These are phyloP conservation scores for Cutaneotrichosporon spelunceum DNA, from an alignment of 1,284 basidiomycete genomes.

Conservation along the genomic window DNA sequence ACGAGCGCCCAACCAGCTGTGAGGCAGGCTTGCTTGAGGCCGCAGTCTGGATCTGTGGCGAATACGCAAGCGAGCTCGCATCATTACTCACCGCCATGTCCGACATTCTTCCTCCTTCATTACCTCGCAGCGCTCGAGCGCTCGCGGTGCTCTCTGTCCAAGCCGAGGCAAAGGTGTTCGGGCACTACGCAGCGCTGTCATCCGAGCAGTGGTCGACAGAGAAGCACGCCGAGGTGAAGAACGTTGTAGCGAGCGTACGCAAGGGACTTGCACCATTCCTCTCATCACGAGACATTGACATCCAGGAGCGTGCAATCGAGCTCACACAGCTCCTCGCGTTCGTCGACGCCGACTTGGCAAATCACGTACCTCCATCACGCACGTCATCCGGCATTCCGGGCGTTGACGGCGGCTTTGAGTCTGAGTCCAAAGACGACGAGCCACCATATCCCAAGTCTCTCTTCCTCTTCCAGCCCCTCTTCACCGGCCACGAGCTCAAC, in stretches of 20 bases:
- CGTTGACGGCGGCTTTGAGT: constrained; percentile 47
- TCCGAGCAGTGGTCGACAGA: constrained; percentile 65
- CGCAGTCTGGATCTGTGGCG: constrained; percentile 92
- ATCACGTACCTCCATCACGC: constrained; percentile 52
- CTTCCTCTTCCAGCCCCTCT: constrained; percentile 78
- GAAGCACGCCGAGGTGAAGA: constrained; percentile 56
- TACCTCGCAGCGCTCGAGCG: constrained; percentile 60
- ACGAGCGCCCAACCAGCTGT: constrained; percentile 29
- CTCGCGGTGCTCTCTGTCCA: constrained; percentile 75
- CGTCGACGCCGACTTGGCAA: constrained; percentile 71
- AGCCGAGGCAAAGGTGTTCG: constrained; percentile 80
- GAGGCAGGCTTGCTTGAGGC: constrained; percentile 73
- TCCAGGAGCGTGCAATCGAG: constrained; percentile 88
- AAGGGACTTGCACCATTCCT: constrained; percentile 58
- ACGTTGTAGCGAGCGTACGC: constrained; percentile 61
- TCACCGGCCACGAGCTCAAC: constrained; percentile 75
- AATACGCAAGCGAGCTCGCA: constrained; percentile 61
- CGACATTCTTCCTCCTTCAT: constrained; percentile 55
- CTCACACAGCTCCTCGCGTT: constrained; percentile 74
- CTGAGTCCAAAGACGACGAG: constrained; percentile 23
- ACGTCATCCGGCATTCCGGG: constrained; percentile 33
- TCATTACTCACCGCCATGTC: constrained; percentile 55
- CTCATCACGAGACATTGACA: constrained; percentile 69
- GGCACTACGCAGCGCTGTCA: constrained; percentile 71
- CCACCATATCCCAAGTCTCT: constrained; percentile 73